Base-by-base conservation (phyloP, 73 alveolate species). In the Paramecium tetraurelia region DNA sequence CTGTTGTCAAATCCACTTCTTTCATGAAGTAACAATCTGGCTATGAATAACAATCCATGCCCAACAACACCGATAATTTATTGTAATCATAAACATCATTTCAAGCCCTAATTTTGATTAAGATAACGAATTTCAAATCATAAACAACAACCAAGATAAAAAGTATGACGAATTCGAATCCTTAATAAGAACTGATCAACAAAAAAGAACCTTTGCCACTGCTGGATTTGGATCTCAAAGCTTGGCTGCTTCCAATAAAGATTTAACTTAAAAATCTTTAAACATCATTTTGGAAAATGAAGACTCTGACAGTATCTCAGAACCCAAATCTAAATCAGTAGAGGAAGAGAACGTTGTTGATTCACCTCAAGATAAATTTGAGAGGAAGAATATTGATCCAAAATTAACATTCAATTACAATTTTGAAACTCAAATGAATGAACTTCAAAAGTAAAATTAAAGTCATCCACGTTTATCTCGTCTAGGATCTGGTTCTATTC, bases 171-270 rank as follows among this genome's bases (percentile, higher is more conserved):
- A 75, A 75, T 33, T 75, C 7, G 75, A 14, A 11, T 38, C 48
- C 5, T 80, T 80, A 24, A 9, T 80, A 5, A 80, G 90, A 48
- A 18, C 43, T 44, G 90, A 41, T 44, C 31, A 44, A 9, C 20
- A 41, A 27, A 80, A 80, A 36, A 21, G 90, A 43, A 80, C 90
- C 20, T 80, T 80, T 80, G 90, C 90, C 8, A 80, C 90, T 44
- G 90, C 90, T 18, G 90, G 90, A 80, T 80, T 80, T 80, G 90
- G 90, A 43, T 21, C 84, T 53, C 7, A 16, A 53, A 53, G 69
- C 9, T 53, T 53, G 18, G 69, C 69, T 53, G 69, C 69, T 12
- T 63, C 84, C 0, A 63, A 63, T 29, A 29, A 75, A 18, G 59
- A 35, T 75, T 1, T 38, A 38, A 75, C 63, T 5, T 38, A 75